Evolutionary conservation across 164 flowering plant genomes (phyloP).

Genomic region (Taxillus chinensis): DNA sequence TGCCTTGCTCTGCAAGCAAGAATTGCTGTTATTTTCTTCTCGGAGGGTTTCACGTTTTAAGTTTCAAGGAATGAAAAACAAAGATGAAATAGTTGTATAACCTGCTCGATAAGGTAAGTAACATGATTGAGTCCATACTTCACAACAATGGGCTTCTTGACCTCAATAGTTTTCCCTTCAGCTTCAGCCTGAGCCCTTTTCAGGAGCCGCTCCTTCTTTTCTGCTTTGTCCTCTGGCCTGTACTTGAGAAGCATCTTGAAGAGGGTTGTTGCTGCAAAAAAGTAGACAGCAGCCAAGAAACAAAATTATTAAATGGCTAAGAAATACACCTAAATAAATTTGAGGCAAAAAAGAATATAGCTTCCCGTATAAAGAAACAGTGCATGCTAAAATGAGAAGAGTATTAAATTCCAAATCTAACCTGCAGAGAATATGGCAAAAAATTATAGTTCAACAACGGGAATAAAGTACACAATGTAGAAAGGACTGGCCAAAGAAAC

Average conservation of each 20-base stretch:
- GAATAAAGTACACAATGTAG: too few species aligned
- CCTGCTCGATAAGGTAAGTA: constrained; percentile 5
- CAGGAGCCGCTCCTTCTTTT: constrained; percentile 4
- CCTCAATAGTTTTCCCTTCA: not conserved
- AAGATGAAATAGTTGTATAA: not conserved
- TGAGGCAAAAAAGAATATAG: too few species aligned
- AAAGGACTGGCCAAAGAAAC: too few species aligned
- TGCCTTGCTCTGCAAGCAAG: constrained; percentile 5
- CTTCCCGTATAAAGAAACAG: too few species aligned
- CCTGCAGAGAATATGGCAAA: too few species aligned
- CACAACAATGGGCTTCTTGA: constrained; percentile 8
- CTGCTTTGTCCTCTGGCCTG: constrained; percentile 5
- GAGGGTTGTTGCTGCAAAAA: constrained; percentile 1
- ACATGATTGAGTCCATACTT: constrained; percentile 6
- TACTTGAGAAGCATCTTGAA: constrained; percentile 5
- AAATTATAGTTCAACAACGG: too few species aligned
- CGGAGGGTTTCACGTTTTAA: not conserved
- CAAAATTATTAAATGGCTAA: not conserved
- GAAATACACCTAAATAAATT: not conserved
- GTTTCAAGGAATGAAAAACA: not conserved
- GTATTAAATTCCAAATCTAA: too few species aligned
- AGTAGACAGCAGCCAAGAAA: not conserved
- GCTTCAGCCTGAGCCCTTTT: constrained; percentile 5
- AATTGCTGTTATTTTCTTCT: not conserved
- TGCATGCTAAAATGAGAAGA: too few species aligned